Evolutionary conservation across 108 stramenopile species (phyloP), one percentile per base, ranked within the genome.

Genomic region (Nitzschia palea): DNA sequence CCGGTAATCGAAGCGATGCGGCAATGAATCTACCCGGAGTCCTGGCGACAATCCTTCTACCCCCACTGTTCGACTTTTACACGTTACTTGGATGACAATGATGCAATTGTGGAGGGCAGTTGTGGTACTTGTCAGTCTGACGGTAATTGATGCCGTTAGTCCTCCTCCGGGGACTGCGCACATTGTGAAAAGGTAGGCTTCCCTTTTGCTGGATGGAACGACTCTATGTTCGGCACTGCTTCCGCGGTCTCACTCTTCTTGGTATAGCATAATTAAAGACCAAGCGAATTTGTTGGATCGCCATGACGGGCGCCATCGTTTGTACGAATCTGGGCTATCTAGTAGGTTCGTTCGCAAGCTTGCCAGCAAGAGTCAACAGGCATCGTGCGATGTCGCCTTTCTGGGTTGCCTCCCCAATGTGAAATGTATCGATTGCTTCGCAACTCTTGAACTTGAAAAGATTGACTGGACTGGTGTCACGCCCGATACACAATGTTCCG

Each of bases 401-500:
- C 53, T 89, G 17, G 9, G 61, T 26, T 94, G 93, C 71, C 26
- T 94, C 37, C 68, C 74, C 47, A 61, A 82, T 67, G 44, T 64
- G 47, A 55, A 68, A 22, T 94, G 93, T 58, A 67, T 80, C 34
- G 45, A 64, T n/a, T 94, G 93, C 74, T 94, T 94, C 62, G 65
- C 61, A 26, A 40, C 80, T 20, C 33, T 94, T 29, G 62, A 86
- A 44, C 58, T 65, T 15, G 63, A 85, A 44, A 57, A 74, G 37
- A 80, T 94, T 50, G 93, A 94, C 52, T 94, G 93, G 93, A 74
- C 90, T 14, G 81, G 83, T 31, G 86, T 94, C 26, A 67, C 89
- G 2, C 76, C 80, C 4, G 82, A 86, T 51, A 85, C 85, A n/a
- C 72, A 80, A 6, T 94, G 93, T 62, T 28, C 45, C 15, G 85